These are phyloP conservation scores for Zelonia costaricensis DNA, from an alignment of 208 protist species.

Conservation along the genomic window DNA sequence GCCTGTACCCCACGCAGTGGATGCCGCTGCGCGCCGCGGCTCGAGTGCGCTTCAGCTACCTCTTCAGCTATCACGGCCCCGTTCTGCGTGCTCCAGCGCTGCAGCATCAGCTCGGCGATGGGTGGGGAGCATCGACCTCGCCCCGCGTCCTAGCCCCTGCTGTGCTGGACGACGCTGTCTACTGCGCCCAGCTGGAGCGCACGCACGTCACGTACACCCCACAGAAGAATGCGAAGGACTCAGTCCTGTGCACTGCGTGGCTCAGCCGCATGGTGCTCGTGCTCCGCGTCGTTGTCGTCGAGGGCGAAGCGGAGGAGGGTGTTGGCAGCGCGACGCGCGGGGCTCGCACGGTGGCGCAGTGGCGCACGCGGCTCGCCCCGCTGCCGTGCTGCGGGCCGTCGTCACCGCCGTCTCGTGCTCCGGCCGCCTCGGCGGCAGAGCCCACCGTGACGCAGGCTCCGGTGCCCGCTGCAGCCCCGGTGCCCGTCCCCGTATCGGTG, in stretches of 20 bases:
- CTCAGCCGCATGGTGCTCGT: slow-evolving; percentile 12
- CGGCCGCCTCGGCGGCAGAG: neutral
- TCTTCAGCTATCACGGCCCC: slow-evolving; percentile 23
- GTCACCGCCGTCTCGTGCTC: neutral
- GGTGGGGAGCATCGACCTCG: too few relatives aligned
- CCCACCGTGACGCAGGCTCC: neutral
- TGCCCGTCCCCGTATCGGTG: slow-evolving; percentile 6
- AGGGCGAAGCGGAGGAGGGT: slow-evolving; percentile 9
- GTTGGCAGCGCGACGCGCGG: neutral
- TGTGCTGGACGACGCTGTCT: slow-evolving; percentile 14
- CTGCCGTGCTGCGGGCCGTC: slow-evolving; percentile 3
- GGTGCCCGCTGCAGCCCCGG: neutral
- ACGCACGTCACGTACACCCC: slow-evolving; percentile 4
- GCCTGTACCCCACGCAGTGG: slow-evolving; percentile 26
- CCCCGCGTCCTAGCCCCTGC: neutral
- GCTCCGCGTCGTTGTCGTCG: slow-evolving; percentile 6
- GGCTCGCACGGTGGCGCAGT: slow-evolving; percentile 10
- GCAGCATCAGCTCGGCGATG: too few relatives aligned
- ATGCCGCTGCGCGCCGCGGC: slow-evolving; percentile 10
- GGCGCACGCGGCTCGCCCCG: slow-evolving; percentile 17
- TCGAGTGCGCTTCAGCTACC: slow-evolving; percentile 21
- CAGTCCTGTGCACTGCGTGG: slow-evolving; percentile 17
- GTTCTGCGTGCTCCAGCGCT: neutral
- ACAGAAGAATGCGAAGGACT: neutral
- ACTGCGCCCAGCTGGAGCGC: slow-evolving; percentile 22